Evolutionary conservation across 2,329 filamentous ascomycete genomes (phyloP), one percentile per base, ranked within the genome.

Genomic region (Thermomyces lanuginosus): DNA sequence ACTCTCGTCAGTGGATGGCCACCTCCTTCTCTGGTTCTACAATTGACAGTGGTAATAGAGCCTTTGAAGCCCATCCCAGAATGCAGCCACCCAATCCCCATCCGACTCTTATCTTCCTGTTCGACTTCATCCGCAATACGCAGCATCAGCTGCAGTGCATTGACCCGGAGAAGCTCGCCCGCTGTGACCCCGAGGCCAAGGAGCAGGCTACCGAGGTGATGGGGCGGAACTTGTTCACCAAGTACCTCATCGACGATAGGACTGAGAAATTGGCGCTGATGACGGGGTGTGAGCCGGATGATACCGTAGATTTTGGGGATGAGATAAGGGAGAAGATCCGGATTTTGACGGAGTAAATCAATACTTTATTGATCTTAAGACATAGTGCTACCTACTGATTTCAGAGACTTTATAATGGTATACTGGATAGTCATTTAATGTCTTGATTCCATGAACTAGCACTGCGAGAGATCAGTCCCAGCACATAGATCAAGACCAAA

Each of bases 81-180:
- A 49, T 43, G 43, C 44, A 45, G 37, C 48, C 47, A 16, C 34
- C 42, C 8, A 37, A 29, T 32, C 31, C 41, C 7, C 33, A 47
- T 30, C 41, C 48, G 13, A 42, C 49, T 6, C 21, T 45, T 16
- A 44, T 46, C 32, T 76, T 76, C 44, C 58, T 74, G 31, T 50
- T 73, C 21, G 69, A 80, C 50, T 79, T 80, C 43, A 51, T 79
- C 28, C 71, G 72, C 28, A 76, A 79, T 47, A 66, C 77, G 33
- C 72, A 78, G 48, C 70, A 31, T 15, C 27, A 35, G 20, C 35
- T 51, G 2, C 31, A 39, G 22, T 17, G 19, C 6, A 33, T 49
- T 20, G 42, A 51, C 27, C 9, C 31, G 8, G 22, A 35, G 2
- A 44, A 45, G 24, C 40, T 44, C 28, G 36, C 32, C 6, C 29